Evolutionary conservation across 2,329 filamentous ascomycete genomes (phyloP), one percentile per base, ranked within the genome.

Genomic region (Alternaria ventricosa): DNA sequence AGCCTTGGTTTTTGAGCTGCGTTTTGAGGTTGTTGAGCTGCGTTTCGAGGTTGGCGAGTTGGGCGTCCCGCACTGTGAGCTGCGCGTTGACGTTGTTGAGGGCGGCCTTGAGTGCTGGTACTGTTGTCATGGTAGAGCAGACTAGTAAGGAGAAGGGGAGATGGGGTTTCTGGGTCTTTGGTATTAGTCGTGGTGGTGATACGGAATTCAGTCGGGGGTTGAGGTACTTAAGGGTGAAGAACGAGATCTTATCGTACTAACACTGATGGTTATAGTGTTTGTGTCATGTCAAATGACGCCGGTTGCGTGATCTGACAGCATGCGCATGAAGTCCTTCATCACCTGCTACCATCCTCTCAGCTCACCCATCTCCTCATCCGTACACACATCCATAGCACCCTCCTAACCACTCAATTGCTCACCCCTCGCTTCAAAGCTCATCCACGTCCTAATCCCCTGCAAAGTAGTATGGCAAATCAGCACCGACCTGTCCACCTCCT

Each of bases 281-380:
- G 15, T 6, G 36, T 41, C 9, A 41, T 18, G n/a, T 5, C 15
- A 18, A 11, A 18, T 18, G 36, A 41, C 36, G 3, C 3, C 36
- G 8, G 36, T 10, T 6, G 8, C n/a, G 36, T 41, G 36, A 41
- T 0, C 36, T 0, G 15, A 18, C 15, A 41, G 36, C 15, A 36
- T 36, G 33, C 33, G 15, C 33, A 36, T 36, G 7, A 3, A 36
- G 4, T 36, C 2, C 0, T 3, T 3, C 15, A 36, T 36, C 33
- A 10, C 33, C 4, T 0, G 8, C 33, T n/a, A 36, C 33, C 4
- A n/a, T n/a, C 33, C 30, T 8, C 33, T n/a, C 0, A 0, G 0
- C 33, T n/a, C 13, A 9, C 7, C 33, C 33, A 1, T n/a, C 15
- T 8, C 33, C 13, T 2, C 33, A 36, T 36, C n/a, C 4, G 36